Percentiles rank a stretch among this genome's conserved stretches.
Evolutionary conservation across 805 yeast genomes (phyloP).

Genomic region (Grigorovia transvaalensis): DNA sequence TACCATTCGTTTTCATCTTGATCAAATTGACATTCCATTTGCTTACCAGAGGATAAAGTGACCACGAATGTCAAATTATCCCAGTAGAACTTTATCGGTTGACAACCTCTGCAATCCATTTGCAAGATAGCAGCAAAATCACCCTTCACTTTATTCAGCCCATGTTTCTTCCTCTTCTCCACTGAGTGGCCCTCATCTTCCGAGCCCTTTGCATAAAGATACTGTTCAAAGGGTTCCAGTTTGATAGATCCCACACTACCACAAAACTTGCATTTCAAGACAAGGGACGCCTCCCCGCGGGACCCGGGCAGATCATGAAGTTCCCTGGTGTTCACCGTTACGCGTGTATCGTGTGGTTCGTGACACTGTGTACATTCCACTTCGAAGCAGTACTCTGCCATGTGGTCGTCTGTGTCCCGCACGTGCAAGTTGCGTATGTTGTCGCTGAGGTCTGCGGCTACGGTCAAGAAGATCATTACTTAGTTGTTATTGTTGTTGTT

Average conservation of each 20-base stretch:
- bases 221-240: conserved; percentile 17
- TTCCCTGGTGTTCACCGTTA: conserved; percentile 59
- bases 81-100: conserved; percentile 57
- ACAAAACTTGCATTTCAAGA: conserved; percentile 66
- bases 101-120: conserved; percentile 82
- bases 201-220: conserved; percentile 12
- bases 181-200: conserved; percentile 6
- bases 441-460: conserved; percentile 25
- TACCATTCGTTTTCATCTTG: conserved; percentile 82
- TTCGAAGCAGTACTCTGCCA: conserved; percentile 67
- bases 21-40: conserved; percentile 35
- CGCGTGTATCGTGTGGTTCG: conserved; percentile 60
- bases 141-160: conserved; percentile 12
- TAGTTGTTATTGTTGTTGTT: no score
- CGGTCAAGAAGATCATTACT: conserved; percentile 19
- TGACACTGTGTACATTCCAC: conserved; percentile 73
- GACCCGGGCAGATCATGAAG: conserved; percentile 55
- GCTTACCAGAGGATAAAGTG: conserved; percentile 16
- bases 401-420: conserved; percentile 45
- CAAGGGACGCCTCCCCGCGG: conserved; percentile 76
- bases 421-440: conserved; percentile 51
- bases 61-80: conserved; percentile 25
- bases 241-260: conserved; percentile 22
- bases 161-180: conserved; percentile 21
- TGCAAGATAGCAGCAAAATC: conserved; percentile 38